Conservation (phyloP, 2,329 filamentous ascomycete species). For the Hymenoscyphus albidus region DNA sequence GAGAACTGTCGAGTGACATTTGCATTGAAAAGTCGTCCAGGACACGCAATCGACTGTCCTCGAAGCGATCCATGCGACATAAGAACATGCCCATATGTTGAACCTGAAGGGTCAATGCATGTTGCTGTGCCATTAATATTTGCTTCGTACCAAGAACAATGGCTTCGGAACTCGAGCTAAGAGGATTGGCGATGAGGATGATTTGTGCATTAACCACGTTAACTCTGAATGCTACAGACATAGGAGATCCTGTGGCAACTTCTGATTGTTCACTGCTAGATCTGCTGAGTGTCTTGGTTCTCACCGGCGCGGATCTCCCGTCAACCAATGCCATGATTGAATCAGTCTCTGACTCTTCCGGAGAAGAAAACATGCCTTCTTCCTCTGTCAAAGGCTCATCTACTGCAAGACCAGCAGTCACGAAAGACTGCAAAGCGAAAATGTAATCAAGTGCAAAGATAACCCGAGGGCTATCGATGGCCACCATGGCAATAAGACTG, state of each 20-base stretch:
- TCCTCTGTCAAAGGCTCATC: conserved; percentile 55
- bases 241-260: conserved; percentile 41
- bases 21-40: conserved; percentile 95
- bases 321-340: conserved; percentile 39
- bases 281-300: conserved; percentile 27
- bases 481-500: conserved; percentile 84
- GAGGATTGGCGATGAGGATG: conserved; percentile 91
- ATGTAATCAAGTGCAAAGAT: conserved; percentile 96
- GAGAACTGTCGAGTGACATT: conserved; percentile 74
- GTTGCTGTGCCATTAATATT: conserved; percentile 86
- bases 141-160: conserved; percentile 95
- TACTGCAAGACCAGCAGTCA: conserved; percentile 65
- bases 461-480: conserved; percentile 87
- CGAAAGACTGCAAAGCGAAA: conserved; percentile 81
- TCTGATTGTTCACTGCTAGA: conserved; percentile 30
- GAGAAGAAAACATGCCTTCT: conserved; percentile 51
- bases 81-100: conserved; percentile 97
- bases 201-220: conserved; percentile 96
- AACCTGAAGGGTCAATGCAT: conserved; percentile 88
- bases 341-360: conserved; percentile 57
- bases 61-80: conserved; percentile 97
- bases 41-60: conserved; percentile 83
- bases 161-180: conserved; percentile 85
- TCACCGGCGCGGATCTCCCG: conserved; percentile 14
- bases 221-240: conserved; percentile 81